phyloP scores from a whole-genome alignment of 2,329 filamentous ascomycete species.

The Chaetomium strumarium region DNA sequence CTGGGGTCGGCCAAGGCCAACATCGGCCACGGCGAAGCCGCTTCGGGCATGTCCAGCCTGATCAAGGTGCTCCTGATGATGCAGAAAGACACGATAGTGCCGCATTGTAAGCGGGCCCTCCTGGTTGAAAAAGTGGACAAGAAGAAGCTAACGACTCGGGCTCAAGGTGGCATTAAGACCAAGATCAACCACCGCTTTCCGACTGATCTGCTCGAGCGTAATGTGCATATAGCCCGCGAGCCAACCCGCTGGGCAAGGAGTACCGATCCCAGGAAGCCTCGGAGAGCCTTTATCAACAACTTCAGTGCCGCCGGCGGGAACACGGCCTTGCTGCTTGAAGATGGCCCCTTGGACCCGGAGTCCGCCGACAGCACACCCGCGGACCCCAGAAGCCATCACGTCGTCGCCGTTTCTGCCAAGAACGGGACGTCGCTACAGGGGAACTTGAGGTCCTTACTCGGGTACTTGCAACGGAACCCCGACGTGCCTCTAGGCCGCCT shows the following conservation, averaged over 20 bases:
- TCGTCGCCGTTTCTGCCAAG: slow-evolving; percentile 54
- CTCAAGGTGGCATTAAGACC: slow-evolving; percentile 37
- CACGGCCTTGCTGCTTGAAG: slow-evolving; percentile 58
- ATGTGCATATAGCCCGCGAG: slow-evolving; percentile 14
- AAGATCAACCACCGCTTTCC: slow-evolving; percentile 7
- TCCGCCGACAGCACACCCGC: slow-evolving; percentile 17
- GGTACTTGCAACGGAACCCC: slow-evolving; percentile 47
- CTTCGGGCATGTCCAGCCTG: slow-evolving; percentile 37
- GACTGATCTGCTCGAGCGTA: neutral
- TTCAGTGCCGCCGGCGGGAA: slow-evolving; percentile 67
- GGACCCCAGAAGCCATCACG: slow-evolving; percentile 50
- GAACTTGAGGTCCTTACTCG: slow-evolving; percentile 50
- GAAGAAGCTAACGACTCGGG: too few species aligned
- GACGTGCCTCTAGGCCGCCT: slow-evolving; percentile 50
- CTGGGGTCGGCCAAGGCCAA: slow-evolving; percentile 47
- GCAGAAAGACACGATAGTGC: slow-evolving; percentile 42
- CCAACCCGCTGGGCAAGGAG: slow-evolving; percentile 1
- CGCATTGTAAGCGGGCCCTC: too few species aligned
- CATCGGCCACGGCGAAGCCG: slow-evolving; percentile 44
- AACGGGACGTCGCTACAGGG: slow-evolving; percentile 50
- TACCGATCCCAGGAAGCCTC: neutral
- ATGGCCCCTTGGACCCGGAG: slow-evolving; percentile 38
- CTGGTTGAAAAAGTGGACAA: too few species aligned
- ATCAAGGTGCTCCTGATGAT: slow-evolving; percentile 47
- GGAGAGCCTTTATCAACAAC: slow-evolving; percentile 55